Base-by-base conservation (phyloP, 2,329 filamentous ascomycete genomes). In the Xylariomycetidae sp. region DNA sequence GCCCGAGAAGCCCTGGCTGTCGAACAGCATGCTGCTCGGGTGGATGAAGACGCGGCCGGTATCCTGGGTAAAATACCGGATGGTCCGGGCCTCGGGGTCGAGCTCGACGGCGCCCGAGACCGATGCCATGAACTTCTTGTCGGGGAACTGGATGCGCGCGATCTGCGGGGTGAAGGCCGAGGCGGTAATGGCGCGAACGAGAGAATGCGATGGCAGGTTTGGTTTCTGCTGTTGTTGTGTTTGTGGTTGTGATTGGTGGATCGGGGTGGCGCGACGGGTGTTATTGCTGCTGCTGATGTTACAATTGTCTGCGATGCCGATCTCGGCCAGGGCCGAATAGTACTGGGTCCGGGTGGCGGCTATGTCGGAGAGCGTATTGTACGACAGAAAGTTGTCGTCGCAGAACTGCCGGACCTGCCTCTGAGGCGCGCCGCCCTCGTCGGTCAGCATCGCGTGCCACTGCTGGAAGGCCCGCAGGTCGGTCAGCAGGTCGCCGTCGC, bases 21-120 rank as follows among this genome's bases (percentile, higher is more conserved):
- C 83, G 57, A 97, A 97, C 8, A 97, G 70, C 1, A 84, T 88
- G 27, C 86, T 94, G 49, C 79, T 82, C 0, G 92, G 92, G 54
- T 98, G 92, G 12, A 97, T 81, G 59, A 98, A 98, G 10, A 97
- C 87, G 6, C 92, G 75, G 0, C 84, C 85, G 46, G 84, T 86
- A 49, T 88, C 85, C 52, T 86, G 82, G 46, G 85, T 87, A 61
- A 88, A 97, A 64, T 89, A 98, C 57, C 88, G 92, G 62, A 98
- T 96, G 3, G 84, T 86, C 33, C 81, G 75, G 4, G 90, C 90
- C 61, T 97, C 90, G 0, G 90, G 90, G 54, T 98, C 92, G 6
- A 96, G 71, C 57, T 92, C 90, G 2, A 97, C 86, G 0, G 92
- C 87, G 6, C 92, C 92, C 1, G 87, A 86, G 43, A 94, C 77